Conservation (phyloP, 148 eudicot species). For the Dianthus caryophyllus region DNA sequence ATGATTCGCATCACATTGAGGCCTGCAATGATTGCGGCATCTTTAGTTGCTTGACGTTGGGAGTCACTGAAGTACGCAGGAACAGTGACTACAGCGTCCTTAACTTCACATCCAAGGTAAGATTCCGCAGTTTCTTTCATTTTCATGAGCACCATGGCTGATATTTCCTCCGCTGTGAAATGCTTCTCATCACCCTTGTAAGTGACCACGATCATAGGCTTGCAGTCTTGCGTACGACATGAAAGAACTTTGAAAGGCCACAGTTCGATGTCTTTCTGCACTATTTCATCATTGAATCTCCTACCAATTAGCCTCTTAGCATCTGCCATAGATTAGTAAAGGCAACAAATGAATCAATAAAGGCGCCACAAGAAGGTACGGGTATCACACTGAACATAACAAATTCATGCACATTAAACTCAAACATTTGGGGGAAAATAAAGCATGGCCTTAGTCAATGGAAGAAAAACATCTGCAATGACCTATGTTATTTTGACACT, state of each 20-base stretch:
- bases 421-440: too few species aligned
- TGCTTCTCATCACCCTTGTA: conserved; percentile 1
- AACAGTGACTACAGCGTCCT: conserved; percentile 8
- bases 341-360: too few species aligned
- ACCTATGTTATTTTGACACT: too few species aligned
- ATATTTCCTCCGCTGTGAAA: background rate
- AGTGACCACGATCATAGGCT: conserved; percentile 9
- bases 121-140: conserved; percentile 7
- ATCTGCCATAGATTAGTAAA: too few species aligned
- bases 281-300: too few species aligned
- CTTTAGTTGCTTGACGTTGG: conserved; percentile 9
- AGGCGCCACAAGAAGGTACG: too few species aligned
- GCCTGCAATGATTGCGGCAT: conserved; percentile 6
- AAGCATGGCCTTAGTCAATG: too few species aligned
- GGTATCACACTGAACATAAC: too few species aligned
- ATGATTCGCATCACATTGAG: conserved; percentile 4
- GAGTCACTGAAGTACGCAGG: conserved; percentile 4
- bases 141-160: conserved; percentile 3
- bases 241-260: background rate
- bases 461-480: too few species aligned
- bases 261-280: too few species aligned
- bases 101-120: background rate
- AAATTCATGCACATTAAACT: too few species aligned
- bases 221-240: background rate
- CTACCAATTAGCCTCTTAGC: too few species aligned